Evolutionary conservation across 1,284 basidiomycete genomes (phyloP), one percentile per base, ranked within the genome.

Genomic region (Austroboletus novae-zelandiae): DNA sequence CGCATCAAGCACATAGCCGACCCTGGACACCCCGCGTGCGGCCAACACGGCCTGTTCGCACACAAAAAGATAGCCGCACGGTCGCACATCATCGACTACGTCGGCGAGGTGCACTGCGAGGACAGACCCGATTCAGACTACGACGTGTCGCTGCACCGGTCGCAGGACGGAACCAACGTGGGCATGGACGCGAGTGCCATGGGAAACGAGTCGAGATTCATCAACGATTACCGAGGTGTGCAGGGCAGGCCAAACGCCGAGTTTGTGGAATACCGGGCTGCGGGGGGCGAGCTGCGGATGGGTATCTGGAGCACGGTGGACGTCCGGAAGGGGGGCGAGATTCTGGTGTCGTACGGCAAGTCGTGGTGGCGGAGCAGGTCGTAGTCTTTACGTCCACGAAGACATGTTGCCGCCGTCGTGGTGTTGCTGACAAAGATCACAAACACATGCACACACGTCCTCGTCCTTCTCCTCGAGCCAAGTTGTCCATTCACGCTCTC

Each of bases 311-410:
- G 75, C 46, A 77, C 77, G 50, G 71, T 68, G 40, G 74, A 79
- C 34, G 72, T 97, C 47, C 80, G 74, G 56, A 93, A 89, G 64
- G 90, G 91, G 2, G 83, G 92, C 14, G 94, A 97, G 69, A 79
- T 98, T 39, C 66, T 94, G 30, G 88, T 96, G 31, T 91, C 86
- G 20, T 97, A 97, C 64, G 94, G 94, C n/a, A 94, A 94, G 62
- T 78, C 80, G n/a, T 96, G 89, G 83, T 95, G 93, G 93, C 71
- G 68, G 23, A 77, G 76, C 43, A 74, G 81, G n/a, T 9, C 9
- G 15, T 15, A 25, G 30, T 7, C 4, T 31, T 31, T 31, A 31
- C 30, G 30, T 31, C 5, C 20, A 23, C 20, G 5, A 23, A 23
- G 20, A 23, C 20, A 23, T 23, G 20, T 23, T 23, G 20, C 20